Conservation (phyloP, 176 grass and related monocot genomes). For the Dactylis glomerata region DNA sequence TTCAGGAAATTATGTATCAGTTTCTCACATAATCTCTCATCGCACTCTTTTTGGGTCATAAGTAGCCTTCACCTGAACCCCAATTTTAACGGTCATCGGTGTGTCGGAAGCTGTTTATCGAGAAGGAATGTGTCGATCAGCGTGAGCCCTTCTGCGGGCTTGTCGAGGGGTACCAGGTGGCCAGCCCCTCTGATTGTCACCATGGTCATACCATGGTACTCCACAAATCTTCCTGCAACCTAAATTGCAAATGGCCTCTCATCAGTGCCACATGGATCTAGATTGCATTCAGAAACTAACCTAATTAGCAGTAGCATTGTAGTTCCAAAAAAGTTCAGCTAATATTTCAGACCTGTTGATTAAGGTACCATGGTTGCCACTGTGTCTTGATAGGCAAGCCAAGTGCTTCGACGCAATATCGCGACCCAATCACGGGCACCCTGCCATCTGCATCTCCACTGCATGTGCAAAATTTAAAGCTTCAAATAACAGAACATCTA, state of each 20-base stretch:
- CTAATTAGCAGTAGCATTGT: neutral
- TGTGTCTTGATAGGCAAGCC: slow-evolving; percentile 58
- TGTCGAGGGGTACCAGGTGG: slow-evolving; percentile 85
- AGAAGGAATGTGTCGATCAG: slow-evolving; percentile 67
- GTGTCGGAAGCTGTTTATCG: slow-evolving; percentile 53
- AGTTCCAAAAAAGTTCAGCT: neutral
- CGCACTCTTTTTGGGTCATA: neutral
- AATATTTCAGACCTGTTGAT: slow-evolving; percentile 60
- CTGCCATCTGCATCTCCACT: slow-evolving; percentile 92
- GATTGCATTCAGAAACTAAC: neutral
- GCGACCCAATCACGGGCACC: slow-evolving; percentile 85
- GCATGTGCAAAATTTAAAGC: slow-evolving; percentile 15
- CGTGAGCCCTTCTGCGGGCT: slow-evolving; percentile 66
- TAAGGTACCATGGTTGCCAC: slow-evolving; percentile 77
- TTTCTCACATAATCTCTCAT: neutral
- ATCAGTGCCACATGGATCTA: neutral
- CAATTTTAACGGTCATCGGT: slow-evolving; percentile 23
- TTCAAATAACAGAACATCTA: neutral
- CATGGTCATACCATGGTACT: slow-evolving; percentile 75
- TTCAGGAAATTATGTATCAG: neutral
- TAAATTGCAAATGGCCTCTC: slow-evolving; percentile 1
- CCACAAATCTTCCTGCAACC: slow-evolving; percentile 90
- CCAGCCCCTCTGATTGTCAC: slow-evolving; percentile 89
- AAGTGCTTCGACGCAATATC: slow-evolving; percentile 82
- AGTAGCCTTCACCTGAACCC: neutral